A percentile compares a stretch with the other conserved stretches of the same genome.
Evolutionary conservation across 306 rosid genomes (phyloP).

Genomic region (Lathyrus sativus): DNA sequence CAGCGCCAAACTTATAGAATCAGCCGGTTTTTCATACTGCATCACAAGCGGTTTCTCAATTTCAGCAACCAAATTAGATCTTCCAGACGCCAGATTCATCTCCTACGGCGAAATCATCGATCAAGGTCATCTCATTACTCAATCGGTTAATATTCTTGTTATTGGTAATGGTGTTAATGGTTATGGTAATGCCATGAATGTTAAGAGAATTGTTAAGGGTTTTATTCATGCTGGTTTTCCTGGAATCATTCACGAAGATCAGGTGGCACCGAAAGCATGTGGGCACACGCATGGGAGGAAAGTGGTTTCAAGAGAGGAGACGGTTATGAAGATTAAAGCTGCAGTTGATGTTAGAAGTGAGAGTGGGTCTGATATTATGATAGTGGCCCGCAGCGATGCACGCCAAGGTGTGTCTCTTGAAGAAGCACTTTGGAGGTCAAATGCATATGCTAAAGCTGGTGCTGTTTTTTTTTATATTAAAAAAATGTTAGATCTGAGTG

Average conservation of each 20-base stretch:
- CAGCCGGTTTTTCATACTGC: conserved; percentile 74
- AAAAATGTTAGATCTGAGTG: no score
- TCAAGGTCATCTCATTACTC: conserved; percentile 68
- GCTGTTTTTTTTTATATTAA: no score
- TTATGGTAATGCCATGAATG: conserved; percentile 86
- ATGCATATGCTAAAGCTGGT: conserved; percentile 86
- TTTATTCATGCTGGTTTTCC: conserved; percentile 79
- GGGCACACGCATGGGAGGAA: conserved; percentile 87
- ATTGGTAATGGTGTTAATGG: conserved; percentile 91
- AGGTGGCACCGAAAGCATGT: conserved; percentile 89
- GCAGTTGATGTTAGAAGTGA: conserved; percentile 85
- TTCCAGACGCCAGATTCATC: conserved; percentile 78
- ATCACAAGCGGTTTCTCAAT: conserved; percentile 88
- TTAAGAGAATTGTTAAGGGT: conserved; percentile 84
- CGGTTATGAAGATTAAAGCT: conserved; percentile 76
- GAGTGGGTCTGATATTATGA: conserved; percentile 87
- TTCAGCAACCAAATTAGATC: conserved; percentile 70
- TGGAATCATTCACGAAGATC: conserved; percentile 86
- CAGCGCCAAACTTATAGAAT: conserved; percentile 76
- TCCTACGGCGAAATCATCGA: conserved; percentile 89
- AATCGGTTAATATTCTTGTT: conserved; percentile 78
- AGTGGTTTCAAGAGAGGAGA: conserved; percentile 85
- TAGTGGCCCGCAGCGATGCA: conserved; percentile 88
- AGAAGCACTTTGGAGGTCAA: conserved; percentile 72
- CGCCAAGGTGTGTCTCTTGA: conserved; percentile 84